phyloP scores from a whole-genome alignment of 495 filamentous ascomycete species.

The Podospora fimiseda region DNA sequence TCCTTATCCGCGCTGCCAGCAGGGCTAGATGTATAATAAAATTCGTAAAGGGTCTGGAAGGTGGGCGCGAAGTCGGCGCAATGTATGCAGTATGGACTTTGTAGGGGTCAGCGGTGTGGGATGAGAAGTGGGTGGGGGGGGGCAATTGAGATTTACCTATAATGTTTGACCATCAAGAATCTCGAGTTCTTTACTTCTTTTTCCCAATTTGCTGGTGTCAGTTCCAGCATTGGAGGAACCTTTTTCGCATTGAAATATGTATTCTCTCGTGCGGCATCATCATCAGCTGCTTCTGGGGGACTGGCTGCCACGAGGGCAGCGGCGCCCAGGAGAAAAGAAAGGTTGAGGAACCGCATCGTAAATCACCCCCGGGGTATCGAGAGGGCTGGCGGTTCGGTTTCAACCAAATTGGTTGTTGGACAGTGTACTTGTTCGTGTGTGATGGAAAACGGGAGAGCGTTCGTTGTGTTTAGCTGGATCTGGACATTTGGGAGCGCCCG shows the following conservation, averaged over 20 bases:
- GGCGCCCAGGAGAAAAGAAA: conserved; percentile 36
- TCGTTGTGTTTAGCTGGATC: not conserved
- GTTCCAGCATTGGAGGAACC: conserved; percentile 64
- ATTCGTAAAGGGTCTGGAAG: conserved; percentile 92
- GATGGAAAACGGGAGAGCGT: too few relatives aligned
- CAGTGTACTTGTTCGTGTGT: too few relatives aligned
- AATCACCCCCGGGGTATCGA: not conserved
- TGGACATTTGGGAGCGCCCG: not conserved
- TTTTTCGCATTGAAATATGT: conserved; percentile 75
- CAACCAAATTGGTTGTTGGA: too few relatives aligned
- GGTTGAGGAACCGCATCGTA: conserved; percentile 23
- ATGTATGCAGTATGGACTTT: conserved; percentile 63
- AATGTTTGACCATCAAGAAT: conserved; percentile 45
- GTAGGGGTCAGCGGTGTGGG: not conserved
- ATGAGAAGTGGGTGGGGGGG: not conserved
- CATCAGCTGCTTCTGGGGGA: conserved; percentile 27
- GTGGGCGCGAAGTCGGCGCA: conserved; percentile 74
- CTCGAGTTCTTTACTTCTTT: conserved; percentile 33
- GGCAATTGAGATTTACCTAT: conserved; percentile 32
- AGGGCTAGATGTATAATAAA: conserved; percentile 88
- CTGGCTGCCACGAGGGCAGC: conserved; percentile 31
- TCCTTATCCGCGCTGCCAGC: conserved; percentile 25
- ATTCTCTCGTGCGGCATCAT: conserved; percentile 28
- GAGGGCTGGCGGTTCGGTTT: too few relatives aligned
- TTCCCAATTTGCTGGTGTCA: conserved; percentile 40